phyloP scores from a whole-genome alignment of 75 land plant genomes.

The Sequoia sempervirens region DNA sequence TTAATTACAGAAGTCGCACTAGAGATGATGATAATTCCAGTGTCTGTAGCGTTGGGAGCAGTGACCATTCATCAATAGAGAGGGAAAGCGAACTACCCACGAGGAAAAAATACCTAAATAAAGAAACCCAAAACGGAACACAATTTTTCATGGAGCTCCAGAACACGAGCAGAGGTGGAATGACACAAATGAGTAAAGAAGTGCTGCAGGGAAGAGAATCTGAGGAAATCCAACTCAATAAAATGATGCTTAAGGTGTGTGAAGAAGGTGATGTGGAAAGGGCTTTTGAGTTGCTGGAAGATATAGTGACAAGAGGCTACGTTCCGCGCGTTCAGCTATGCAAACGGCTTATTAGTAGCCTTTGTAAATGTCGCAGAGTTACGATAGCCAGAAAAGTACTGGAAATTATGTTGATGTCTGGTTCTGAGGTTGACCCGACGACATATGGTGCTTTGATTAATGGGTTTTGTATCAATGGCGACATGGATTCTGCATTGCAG shows the following conservation, averaged over 20 bases:
- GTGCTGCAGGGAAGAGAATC: background rate
- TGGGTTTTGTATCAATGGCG: slow-evolving; percentile 41
- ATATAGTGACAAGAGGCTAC: slow-evolving; percentile 25
- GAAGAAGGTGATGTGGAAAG: slow-evolving; percentile 31
- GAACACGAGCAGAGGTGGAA: background rate
- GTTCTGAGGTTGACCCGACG: slow-evolving; percentile 43
- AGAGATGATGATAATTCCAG: background rate
- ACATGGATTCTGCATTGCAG: slow-evolving; percentile 24
- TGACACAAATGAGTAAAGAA: background rate
- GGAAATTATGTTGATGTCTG: slow-evolving; percentile 33
- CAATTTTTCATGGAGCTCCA: background rate
- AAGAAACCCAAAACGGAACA: background rate
- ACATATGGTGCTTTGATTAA: slow-evolving; percentile 43
- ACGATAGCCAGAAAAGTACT: slow-evolving; percentile 26
- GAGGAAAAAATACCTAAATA: background rate
- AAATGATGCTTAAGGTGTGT: slow-evolving; percentile 33
- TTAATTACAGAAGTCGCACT: background rate
- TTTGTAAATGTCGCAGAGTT: slow-evolving; percentile 31
- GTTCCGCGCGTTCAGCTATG: slow-evolving; percentile 37
- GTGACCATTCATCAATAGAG: background rate
- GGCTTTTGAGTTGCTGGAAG: slow-evolving; percentile 22
- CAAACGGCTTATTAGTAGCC: slow-evolving; percentile 41
- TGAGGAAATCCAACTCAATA: slow-evolving; percentile 5
- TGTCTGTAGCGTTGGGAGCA: background rate
- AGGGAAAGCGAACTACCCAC: background rate